Evolutionary conservation across 176 grass and related monocot species (phyloP).

Genomic region (Rhynchospora breviuscula): DNA sequence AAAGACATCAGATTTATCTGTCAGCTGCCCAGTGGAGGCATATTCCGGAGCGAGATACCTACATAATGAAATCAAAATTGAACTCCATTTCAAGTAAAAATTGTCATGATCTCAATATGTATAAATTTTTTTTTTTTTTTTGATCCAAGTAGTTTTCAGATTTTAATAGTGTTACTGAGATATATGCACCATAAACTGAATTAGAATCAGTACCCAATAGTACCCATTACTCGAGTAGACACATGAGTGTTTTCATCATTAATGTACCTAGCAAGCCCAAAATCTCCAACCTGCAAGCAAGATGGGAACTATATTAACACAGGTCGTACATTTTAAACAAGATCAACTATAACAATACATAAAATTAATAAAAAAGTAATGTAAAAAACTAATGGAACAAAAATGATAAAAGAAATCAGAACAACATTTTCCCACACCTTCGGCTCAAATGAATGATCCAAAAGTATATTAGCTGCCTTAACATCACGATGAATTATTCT

Average conservation of each 20-base stretch:
- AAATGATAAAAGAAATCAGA: not conserved
- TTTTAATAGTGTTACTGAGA: not conserved
- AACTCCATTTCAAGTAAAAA: not conserved
- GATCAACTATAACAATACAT: too few species aligned
- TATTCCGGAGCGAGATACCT: constrained; percentile 66
- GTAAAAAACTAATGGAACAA: not conserved
- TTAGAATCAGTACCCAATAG: not conserved
- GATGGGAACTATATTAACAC: not conserved
- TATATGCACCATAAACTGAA: not conserved
- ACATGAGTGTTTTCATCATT: not conserved
- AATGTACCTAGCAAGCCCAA: constrained; percentile 10
- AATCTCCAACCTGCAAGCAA: constrained; percentile 11
- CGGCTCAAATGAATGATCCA: constrained; percentile 34
- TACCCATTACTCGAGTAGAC: constrained; percentile 5
- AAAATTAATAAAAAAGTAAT: too few species aligned
- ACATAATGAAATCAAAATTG: not conserved
- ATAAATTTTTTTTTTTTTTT: not conserved
- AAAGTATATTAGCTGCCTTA: constrained; percentile 38
- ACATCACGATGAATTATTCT: constrained; percentile 36
- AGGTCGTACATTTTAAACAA: not conserved
- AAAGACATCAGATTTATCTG: constrained; percentile 47
- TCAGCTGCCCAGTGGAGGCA: constrained; percentile 39
- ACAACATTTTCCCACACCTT: constrained; percentile 14
- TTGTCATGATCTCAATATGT: not conserved
- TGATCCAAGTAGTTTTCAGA: not conserved